Evolutionary conservation across 1,284 basidiomycete species (phyloP).

Genomic region (Apiotrichum veenhuisii): DNA sequence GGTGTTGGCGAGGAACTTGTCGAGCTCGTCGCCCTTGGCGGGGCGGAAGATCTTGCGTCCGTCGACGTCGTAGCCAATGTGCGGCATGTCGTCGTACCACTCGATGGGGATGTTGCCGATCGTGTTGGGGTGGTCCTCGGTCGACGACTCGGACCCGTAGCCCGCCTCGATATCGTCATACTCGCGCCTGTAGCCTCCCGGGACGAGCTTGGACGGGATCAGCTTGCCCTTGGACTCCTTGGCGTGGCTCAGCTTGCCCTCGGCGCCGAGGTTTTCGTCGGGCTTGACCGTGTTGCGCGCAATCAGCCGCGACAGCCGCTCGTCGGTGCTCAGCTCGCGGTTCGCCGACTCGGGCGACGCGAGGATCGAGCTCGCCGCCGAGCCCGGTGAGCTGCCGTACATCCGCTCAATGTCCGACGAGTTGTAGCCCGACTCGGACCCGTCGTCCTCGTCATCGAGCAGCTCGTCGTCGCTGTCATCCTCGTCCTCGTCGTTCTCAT

Average conservation of each 20-base stretch:
- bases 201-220: conserved; percentile 54
- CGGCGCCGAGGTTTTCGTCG: conserved; percentile 42
- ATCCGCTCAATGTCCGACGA: conserved; percentile 49
- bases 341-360: conserved; percentile 19
- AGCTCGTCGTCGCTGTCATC: conserved; percentile 38
- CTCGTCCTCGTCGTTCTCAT: conserved; percentile 19
- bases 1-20: conserved; percentile 91
- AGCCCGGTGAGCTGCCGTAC: conserved; percentile 27
- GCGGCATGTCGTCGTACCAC: conserved; percentile 99
- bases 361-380: conserved; percentile 14
- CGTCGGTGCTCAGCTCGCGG: conserved; percentile 18
- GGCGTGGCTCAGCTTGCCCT: conserved; percentile 42
- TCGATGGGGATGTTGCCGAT: conserved; percentile 94
- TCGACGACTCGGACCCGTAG: conserved; percentile 95
- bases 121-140: conserved; percentile 93
- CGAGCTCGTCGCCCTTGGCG: conserved; percentile 91
- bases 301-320: conserved; percentile 38
- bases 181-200: conserved; percentile 80
- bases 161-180: conserved; percentile 94
- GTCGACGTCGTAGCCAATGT: conserved; percentile 94
- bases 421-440: conserved; percentile 49
- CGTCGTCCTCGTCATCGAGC: conserved; percentile 42
- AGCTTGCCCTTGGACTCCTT: conserved; percentile 45
- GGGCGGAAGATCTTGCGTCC: conserved; percentile 92
- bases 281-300: conserved; percentile 44